Conservation (phyloP, 345 rosid species). For the Gossypium stocksii region DNA sequence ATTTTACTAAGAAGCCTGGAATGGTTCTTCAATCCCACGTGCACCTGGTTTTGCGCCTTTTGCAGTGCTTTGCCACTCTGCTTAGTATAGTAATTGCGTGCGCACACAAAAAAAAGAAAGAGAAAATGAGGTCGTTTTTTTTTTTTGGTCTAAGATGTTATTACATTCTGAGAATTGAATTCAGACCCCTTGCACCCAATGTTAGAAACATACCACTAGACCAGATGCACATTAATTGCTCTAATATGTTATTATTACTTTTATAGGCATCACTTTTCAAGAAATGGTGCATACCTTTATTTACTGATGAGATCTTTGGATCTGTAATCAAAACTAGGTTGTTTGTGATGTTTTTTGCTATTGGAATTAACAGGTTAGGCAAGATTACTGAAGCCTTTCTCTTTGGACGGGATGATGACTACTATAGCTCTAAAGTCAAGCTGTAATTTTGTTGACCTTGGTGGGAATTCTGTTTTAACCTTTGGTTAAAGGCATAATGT, state of each 20-base stretch:
- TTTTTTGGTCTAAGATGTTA: not conserved
- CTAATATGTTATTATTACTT: not conserved
- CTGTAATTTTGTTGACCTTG: no score
- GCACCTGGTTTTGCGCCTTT: not conserved
- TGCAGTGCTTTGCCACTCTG: not conserved
- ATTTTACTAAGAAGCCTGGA: not conserved
- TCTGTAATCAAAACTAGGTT: not conserved
- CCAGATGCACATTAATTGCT: conserved; percentile 44
- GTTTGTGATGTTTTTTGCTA: not conserved
- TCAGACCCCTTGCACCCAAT: conserved; percentile 85
- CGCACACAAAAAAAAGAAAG: not conserved
- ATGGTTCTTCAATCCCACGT: not conserved
- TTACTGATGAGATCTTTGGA: not conserved
- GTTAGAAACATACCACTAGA: conserved; percentile 89
- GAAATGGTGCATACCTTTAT: not conserved
- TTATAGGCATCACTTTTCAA: not conserved
- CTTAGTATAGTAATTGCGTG: not conserved
- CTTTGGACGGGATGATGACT: not conserved
- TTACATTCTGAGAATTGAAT: conserved; percentile 71
- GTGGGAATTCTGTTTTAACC: no score
- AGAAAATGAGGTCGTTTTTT: not conserved
- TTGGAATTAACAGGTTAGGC: not conserved
- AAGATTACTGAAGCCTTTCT: not conserved
- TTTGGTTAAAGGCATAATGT: no score
- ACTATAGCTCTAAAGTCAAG: not conserved